These are phyloP conservation scores for Berkeleyomyces rouxiae DNA, from an alignment of 2,329 filamentous ascomycete species.

Conservation along the genomic window DNA sequence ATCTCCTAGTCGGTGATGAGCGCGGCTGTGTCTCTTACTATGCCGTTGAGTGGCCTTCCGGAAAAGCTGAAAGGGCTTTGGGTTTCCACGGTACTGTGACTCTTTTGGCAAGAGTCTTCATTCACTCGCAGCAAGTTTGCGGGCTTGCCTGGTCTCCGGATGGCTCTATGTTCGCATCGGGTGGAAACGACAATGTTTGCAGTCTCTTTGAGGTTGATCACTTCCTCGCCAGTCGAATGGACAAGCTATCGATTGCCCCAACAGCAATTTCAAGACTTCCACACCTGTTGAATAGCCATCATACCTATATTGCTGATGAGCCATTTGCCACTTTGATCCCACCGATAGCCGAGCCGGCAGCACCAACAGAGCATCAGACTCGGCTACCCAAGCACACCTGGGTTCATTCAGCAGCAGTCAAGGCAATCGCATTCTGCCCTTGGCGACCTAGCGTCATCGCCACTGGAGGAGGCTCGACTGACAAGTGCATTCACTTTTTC, in stretches of 20 bases:
- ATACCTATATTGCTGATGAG: constrained; percentile 4
- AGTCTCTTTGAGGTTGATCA: constrained; percentile 58
- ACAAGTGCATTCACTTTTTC: constrained; percentile 92
- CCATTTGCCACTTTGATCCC: constrained; percentile 2
- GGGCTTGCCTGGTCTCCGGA: constrained; percentile 75
- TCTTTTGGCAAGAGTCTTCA: constrained; percentile 56
- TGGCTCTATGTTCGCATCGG: constrained; percentile 64
- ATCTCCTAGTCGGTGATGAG: constrained; percentile 76
- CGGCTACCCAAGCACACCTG: constrained; percentile 40
- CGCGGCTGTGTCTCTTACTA: constrained; percentile 74
- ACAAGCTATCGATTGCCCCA: background rate
- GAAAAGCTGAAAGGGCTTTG: constrained; percentile 44
- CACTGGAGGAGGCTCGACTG: constrained; percentile 82
- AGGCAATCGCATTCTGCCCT: constrained; percentile 91
- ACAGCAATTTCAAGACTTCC: background rate
- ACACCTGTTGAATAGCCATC: background rate
- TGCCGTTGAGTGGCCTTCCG: constrained; percentile 64
- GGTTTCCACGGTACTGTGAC: constrained; percentile 66
- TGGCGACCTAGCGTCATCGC: constrained; percentile 81
- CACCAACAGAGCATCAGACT: background rate
- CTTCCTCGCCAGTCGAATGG: constrained; percentile 26
- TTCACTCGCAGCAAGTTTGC: constrained; percentile 82
- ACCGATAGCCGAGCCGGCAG: background rate
- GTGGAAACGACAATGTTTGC: constrained; percentile 84
- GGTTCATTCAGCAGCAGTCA: constrained; percentile 73